A percentile compares a stretch with the other conserved stretches of the same genome.
These are phyloP conservation scores for Penicillium sp. DNA, from an alignment of 2,329 filamentous ascomycete species.

Conservation along the genomic window DNA sequence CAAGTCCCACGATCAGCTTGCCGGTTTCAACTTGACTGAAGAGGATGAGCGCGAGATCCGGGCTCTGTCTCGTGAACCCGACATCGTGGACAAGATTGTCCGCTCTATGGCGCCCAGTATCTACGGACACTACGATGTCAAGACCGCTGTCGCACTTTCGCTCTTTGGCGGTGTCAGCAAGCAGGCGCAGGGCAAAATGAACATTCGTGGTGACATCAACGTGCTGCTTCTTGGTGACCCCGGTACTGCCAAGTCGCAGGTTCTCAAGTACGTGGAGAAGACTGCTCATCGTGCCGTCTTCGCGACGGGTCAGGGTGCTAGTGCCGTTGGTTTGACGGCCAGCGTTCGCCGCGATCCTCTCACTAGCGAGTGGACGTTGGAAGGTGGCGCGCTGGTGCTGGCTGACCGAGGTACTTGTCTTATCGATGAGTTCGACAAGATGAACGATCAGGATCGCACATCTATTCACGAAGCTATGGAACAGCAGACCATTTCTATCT, in stretches of 20 bases:
- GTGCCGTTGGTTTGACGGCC: slow-evolving; percentile 93
- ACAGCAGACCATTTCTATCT: slow-evolving; percentile 98
- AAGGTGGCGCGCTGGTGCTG: slow-evolving; percentile 90
- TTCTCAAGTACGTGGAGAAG: slow-evolving; percentile 96
- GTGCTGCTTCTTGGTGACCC: slow-evolving; percentile 93
- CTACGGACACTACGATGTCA: slow-evolving; percentile 94
- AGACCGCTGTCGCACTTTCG: slow-evolving; percentile 90
- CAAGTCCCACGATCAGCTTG: slow-evolving; percentile 95
- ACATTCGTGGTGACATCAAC: slow-evolving; percentile 96
- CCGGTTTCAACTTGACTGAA: slow-evolving; percentile 90
- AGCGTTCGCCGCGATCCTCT: slow-evolving; percentile 92
- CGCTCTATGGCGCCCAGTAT: slow-evolving; percentile 94
- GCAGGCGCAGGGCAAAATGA: slow-evolving; percentile 78
- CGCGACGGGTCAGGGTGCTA: slow-evolving; percentile 94
- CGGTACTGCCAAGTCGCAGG: slow-evolving; percentile 95
- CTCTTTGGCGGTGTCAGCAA: slow-evolving; percentile 95
- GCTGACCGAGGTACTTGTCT: slow-evolving; percentile 92
- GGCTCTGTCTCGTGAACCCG: slow-evolving; percentile 77
- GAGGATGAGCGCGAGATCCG: slow-evolving; percentile 91
- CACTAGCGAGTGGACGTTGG: slow-evolving; percentile 94
- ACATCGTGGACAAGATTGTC: slow-evolving; percentile 89
- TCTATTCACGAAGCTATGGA: slow-evolving; percentile 99
- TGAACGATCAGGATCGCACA: slow-evolving; percentile 98
- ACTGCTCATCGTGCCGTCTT: slow-evolving; percentile 96
- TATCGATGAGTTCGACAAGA: slow-evolving; percentile 99